Base-by-base conservation (phyloP, 805 yeast species). In the Ogataea trehalophila region DNA sequence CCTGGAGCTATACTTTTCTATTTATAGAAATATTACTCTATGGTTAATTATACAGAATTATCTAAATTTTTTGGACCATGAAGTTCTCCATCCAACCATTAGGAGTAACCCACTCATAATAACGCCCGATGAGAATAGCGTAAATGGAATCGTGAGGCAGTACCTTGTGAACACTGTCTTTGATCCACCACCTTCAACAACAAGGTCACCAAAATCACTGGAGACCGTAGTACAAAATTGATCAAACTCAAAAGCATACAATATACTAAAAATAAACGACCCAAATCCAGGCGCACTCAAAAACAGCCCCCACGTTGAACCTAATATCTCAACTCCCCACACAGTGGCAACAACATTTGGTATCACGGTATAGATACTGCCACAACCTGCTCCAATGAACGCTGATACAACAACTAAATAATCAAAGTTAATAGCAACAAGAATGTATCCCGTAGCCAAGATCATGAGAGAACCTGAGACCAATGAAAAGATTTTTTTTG, bases 271-370 rank as follows among this genome's bases (percentile, higher is more conserved):
- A 2, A 78, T 51, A 5, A 85, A 71, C 1, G 92, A 73, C 1
- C 96, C 96, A 2, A 87, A 53, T 0, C 97, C 96, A 1, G 97
- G 97, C 0, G 95, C 95, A 38, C 87, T 72, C 79, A 90, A 82
- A 61, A 88, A 85, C 33, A 85, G 71, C 2, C 97, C 97, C 88
- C 96, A 91, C 2, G 90, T 83, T 1, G 95, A 84, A 0, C 97
- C 97, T 65, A 91, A 80, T 33, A 86, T 76, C 41, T 85, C 89
- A 29, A 85, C 76, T 0, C 97, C 97, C 95, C 96, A 91, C 1
- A 85, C 77, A 1, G 80, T 72, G 2, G 94, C 82, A 5, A 86
- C 82, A 4, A 89, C 70, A 0, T 95, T 83, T 6, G 97, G 97
- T 53, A 80, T 85, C 3, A 86, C 67, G 0, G 97, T 88, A 68